Percentiles rank a stretch among this genome's conserved stretches.
Conservation (phyloP, 2,329 filamentous ascomycete species). For the Teratosphaeria epicoccoides region DNA sequence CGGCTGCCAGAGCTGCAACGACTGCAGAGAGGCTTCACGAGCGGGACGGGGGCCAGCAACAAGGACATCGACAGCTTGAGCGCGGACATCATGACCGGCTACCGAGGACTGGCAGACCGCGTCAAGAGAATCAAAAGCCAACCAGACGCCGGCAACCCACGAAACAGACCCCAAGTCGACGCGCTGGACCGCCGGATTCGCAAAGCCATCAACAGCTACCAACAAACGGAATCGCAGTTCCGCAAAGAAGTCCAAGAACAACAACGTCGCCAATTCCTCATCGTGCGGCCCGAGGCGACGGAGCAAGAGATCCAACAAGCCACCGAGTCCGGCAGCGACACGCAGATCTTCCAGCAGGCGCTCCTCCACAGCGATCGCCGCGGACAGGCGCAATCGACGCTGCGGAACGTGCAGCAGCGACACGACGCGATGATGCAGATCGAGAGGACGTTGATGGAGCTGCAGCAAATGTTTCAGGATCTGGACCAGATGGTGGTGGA, state of each 20-base stretch:
- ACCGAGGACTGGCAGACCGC: conserved; percentile 67
- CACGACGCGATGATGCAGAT: conserved; percentile 87
- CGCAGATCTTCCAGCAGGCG: conserved; percentile 80
- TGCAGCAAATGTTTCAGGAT: conserved; percentile 80
- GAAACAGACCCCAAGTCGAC: conserved; percentile 71
- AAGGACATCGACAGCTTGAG: conserved; percentile 60
- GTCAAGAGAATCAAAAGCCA: conserved; percentile 75
- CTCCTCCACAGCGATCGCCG: conserved; percentile 71
- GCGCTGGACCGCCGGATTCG: conserved; percentile 71
- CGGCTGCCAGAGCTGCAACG: conserved; percentile 62
- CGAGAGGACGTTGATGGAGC: conserved; percentile 76
- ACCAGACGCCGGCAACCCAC: conserved; percentile 57
- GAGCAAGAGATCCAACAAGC: conserved; percentile 68
- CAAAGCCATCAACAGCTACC: conserved; percentile 69
- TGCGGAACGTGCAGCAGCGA: conserved; percentile 70
- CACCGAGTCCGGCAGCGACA: conserved; percentile 57
- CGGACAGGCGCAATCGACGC: conserved; percentile 68
- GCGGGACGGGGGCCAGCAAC: conserved; percentile 53
- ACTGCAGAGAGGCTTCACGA: conserved; percentile 62
- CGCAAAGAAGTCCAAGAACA: conserved; percentile 70
- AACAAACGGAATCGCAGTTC: conserved; percentile 69
- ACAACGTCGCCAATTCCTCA: conserved; percentile 80
- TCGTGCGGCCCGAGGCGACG: conserved; percentile 59
- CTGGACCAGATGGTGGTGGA: conserved; percentile 77
- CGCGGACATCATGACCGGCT: conserved; percentile 70